These are phyloP conservation scores for Chlamydomonas asymmetrica DNA, from an alignment of 139 green algal genomes.

Conservation along the genomic window DNA sequence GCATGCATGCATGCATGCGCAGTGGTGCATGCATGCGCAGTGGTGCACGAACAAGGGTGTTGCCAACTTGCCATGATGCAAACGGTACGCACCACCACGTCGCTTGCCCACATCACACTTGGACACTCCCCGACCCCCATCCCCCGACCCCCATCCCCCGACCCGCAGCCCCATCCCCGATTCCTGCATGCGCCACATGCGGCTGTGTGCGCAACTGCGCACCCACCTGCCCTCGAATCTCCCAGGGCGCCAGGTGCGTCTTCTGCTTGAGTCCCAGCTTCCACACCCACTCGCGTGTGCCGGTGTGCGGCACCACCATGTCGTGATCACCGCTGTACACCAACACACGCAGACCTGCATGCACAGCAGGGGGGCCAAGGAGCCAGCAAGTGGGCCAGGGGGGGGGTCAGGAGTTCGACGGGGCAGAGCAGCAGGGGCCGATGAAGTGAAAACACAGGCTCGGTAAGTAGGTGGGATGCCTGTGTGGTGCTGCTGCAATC, in stretches of 20 bases:
- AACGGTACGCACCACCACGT: neutral
- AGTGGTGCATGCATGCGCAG: neutral
- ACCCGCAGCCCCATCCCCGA: too few relatives aligned
- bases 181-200: neutral
- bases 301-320: slow-evolving; percentile 53
- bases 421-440: neutral
- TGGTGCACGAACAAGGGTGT: neutral
- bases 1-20: neutral
- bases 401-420: too few relatives aligned
- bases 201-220: neutral
- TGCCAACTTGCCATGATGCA: neutral
- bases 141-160: too few relatives aligned
- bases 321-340: slow-evolving; percentile 50
- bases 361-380: neutral
- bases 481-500: too few relatives aligned
- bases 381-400: too few relatives aligned
- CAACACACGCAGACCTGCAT: slow-evolving; percentile 31
- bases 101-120: too few relatives aligned
- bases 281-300: slow-evolving; percentile 43
- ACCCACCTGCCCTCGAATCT: slow-evolving; percentile 29
- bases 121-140: too few relatives aligned
- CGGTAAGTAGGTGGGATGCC: neutral
- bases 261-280: neutral
- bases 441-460: neutral
- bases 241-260: slow-evolving; percentile 20